Base-by-base conservation (phyloP, 371 early-diverging fungal genomes). In the Mucor plumbeus region DNA sequence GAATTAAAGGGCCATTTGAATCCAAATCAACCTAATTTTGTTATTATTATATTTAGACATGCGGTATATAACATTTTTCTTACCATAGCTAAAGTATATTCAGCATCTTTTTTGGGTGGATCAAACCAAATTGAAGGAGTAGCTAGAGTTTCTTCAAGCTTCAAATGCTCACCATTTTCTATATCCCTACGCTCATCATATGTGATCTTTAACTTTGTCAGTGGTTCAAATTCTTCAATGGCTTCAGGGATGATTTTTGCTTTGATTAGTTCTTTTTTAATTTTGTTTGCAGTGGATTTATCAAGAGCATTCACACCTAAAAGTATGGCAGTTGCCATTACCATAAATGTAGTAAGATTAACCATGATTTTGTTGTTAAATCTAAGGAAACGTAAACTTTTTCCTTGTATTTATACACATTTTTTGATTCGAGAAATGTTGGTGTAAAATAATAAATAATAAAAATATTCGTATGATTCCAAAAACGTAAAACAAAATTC, bases 31-130 rank as follows among this genome's bases (percentile, higher is more conserved):
- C n/a, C 73, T 72, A 54, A 44, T 7, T 41, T 41, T 41, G 14
- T 10, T 7, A 14, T 41, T 53, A 5, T 36, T 21, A 55, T 8
- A 21, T 54, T 7, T 36, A 17, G 26, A 43, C 9, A 55, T 13
- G n/a, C n/a, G n/a, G n/a, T n/a, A n/a, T n/a, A n/a, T n/a, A n/a
- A n/a, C n/a, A n/a, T n/a, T 33, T 59, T 8, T 57, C 43, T 60
- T 74, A 74, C 78, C 68, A 77, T 61, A 6, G 62, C 60, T 13
- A 77, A 14, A 5, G 79, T 78, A 43, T 78, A 78, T 17, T 71
- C 66, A 8, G 65, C 65, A 26, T 76, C 64, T 6, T 41, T 33
- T 5, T 54, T 59, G 0, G 74, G 73, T 0, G 72, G 64, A 39
- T 68, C 66, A 55, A 78, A 78, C 62, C 67, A 63, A 21, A 78